Percentiles rank a stretch among this genome's conserved stretches.
Conservation (phyloP, 129 eudicot genomes). For the sunflower (Helianthus annuus) region DNA sequence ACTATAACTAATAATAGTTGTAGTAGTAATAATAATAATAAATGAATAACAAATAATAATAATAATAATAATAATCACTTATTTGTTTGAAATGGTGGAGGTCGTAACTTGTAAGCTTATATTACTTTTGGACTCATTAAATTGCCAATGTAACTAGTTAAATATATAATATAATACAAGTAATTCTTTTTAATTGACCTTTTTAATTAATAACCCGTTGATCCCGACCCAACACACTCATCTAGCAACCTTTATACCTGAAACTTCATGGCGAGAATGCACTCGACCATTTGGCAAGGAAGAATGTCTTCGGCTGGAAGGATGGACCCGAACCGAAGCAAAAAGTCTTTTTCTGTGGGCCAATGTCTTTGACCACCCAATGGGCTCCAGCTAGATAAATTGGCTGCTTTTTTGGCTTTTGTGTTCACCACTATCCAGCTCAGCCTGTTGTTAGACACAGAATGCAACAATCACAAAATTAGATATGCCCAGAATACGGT, state of each 20-base stretch:
- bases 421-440: constrained; percentile 91
- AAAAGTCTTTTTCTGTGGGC: constrained; percentile 87
- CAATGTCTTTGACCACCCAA: constrained; percentile 90
- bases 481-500: not conserved
- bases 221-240: not conserved
- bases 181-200: not conserved
- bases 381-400: constrained; percentile 83
- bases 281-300: constrained; percentile 79
- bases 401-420: constrained; percentile 78
- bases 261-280: constrained; percentile 74
- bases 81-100: not conserved
- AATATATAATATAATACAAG: not conserved
- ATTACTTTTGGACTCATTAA: not conserved
- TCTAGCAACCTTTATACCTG: constrained; percentile 17
- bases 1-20: not conserved
- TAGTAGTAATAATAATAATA: not conserved
- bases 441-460: constrained; percentile 28
- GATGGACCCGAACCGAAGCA: constrained; percentile 80
- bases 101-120: not conserved
- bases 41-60: not conserved
- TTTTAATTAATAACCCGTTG: not conserved
- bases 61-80: not conserved
- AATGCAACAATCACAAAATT: not conserved
- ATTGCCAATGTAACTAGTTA: not conserved
- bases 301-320: constrained; percentile 88